A percentile compares a stretch with the other conserved stretches of the same genome.
Conservation (phyloP, 225 moss, liverwort and hornwort species). For the Takakia lepidozioides region DNA sequence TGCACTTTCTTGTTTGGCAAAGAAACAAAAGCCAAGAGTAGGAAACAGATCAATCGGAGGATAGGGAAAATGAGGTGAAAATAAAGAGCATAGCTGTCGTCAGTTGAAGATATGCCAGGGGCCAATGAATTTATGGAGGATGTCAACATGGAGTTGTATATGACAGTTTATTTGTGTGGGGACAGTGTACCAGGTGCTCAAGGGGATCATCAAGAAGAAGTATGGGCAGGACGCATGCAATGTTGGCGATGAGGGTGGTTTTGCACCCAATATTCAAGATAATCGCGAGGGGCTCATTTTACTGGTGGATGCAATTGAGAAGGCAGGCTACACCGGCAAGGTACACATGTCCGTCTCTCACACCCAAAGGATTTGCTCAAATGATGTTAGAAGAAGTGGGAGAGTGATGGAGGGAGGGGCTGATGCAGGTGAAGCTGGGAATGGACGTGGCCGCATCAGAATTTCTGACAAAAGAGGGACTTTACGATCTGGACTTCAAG, state of each 20-base stretch:
- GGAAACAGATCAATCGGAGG: neutral
- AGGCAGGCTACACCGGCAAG: conserved; percentile 94
- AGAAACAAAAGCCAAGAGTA: neutral
- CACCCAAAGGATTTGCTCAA: neutral
- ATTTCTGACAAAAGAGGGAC: conserved; percentile 77
- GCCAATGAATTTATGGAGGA: neutral
- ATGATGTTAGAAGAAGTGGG: neutral
- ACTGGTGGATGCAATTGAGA: conserved; percentile 87
- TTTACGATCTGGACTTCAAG: conserved; percentile 91
- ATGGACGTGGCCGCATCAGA: conserved; percentile 99
- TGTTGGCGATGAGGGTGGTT: conserved; percentile 91
- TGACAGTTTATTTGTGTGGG: conserved; percentile 6
- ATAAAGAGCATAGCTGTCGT: neutral
- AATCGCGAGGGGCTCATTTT: conserved; percentile 88
- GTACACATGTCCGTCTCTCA: neutral
- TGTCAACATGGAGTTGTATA: too few species aligned
- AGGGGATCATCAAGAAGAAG: conserved; percentile 87
- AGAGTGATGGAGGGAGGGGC: neutral
- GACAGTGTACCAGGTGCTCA: conserved; percentile 79
- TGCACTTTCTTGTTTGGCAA: neutral
- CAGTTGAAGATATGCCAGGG: neutral
- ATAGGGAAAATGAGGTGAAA: neutral
- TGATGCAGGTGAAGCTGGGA: conserved; percentile 86
- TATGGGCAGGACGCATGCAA: conserved; percentile 93
- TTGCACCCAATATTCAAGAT: conserved; percentile 98